These are phyloP conservation scores for Sugiyamaella pinicola DNA, from an alignment of 1,139 yeast species.

Conservation along the genomic window DNA sequence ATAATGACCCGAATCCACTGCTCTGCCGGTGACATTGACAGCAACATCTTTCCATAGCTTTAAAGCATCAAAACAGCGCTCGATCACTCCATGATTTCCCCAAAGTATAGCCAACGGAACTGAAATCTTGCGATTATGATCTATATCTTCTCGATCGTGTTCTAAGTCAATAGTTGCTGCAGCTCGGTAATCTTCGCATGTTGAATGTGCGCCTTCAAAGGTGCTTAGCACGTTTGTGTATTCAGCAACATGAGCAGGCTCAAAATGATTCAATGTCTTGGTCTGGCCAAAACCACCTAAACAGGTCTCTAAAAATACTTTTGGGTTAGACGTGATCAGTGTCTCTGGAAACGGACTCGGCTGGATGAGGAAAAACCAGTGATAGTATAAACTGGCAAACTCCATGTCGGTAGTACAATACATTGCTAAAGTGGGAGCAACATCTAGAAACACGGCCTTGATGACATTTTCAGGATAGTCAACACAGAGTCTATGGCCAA, in stretches of 20 bases:
- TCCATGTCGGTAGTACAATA: constrained; percentile 19
- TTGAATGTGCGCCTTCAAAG: constrained; percentile 23
- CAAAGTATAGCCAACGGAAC: constrained; percentile 24
- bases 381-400: constrained; percentile 27
- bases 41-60: constrained; percentile 25
- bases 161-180: constrained; percentile 27
- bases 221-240: constrained; percentile 8
- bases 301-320: constrained; percentile 6
- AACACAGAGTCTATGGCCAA: constrained; percentile 26
- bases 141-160: constrained; percentile 24
- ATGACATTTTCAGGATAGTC: constrained; percentile 24
- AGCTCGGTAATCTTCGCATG: constrained; percentile 30
- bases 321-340: constrained; percentile 22
- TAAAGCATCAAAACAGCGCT: constrained; percentile 23
- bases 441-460: constrained; percentile 26
- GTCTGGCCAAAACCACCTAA: constrained; percentile 13
- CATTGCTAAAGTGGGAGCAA: constrained; percentile 28
- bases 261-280: not conserved
- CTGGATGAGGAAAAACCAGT: constrained; percentile 30
- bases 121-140: constrained; percentile 14
- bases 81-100: constrained; percentile 26
- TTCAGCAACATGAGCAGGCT: constrained; percentile 8
- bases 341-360: constrained; percentile 27
- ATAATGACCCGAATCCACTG: constrained; percentile 26
- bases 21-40: constrained; percentile 20